Evolutionary conservation across 1,284 basidiomycete genomes (phyloP).

Genomic region (Mrakiaceae sp.): DNA sequence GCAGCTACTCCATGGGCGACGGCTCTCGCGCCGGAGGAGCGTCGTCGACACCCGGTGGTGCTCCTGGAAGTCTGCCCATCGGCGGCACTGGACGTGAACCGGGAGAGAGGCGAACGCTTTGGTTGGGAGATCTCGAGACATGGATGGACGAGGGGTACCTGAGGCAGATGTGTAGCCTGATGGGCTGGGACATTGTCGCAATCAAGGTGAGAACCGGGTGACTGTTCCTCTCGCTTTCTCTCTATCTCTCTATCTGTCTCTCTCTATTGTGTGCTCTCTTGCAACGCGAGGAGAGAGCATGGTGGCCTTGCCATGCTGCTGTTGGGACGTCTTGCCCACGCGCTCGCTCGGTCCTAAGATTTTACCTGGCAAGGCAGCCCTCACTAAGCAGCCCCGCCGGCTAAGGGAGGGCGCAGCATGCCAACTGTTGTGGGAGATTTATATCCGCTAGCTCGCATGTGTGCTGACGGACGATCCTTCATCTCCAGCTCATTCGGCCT

Average conservation of each 20-base stretch:
- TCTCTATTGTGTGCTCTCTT: no score
- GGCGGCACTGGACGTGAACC: constrained; percentile 1
- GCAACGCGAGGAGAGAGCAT: no score
- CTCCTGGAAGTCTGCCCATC: not conserved
- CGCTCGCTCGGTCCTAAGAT: no score
- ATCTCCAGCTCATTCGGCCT: constrained; percentile 44
- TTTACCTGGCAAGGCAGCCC: no score
- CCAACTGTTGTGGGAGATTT: no score
- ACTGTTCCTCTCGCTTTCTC: no score
- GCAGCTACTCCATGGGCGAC: constrained; percentile 5
- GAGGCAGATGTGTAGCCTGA: constrained; percentile 46
- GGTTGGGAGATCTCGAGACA: constrained; percentile 70
- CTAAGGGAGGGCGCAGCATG: no score
- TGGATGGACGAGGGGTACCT: constrained; percentile 90
- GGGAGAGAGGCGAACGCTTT: constrained; percentile 42
- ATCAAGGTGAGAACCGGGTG: constrained; percentile 15
- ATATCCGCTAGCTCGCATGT: no score
- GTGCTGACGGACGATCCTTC: not conserved
- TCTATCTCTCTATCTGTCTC: no score
- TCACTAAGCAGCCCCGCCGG: no score
- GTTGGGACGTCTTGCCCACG: no score
- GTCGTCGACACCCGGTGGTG: not conserved
- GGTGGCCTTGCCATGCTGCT: no score
- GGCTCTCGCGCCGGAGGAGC: not conserved
- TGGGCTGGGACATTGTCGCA: constrained; percentile 22